Evolutionary conservation across 768 basidiomycete genomes (phyloP).

Genomic region (Psilocybe azurescens): DNA sequence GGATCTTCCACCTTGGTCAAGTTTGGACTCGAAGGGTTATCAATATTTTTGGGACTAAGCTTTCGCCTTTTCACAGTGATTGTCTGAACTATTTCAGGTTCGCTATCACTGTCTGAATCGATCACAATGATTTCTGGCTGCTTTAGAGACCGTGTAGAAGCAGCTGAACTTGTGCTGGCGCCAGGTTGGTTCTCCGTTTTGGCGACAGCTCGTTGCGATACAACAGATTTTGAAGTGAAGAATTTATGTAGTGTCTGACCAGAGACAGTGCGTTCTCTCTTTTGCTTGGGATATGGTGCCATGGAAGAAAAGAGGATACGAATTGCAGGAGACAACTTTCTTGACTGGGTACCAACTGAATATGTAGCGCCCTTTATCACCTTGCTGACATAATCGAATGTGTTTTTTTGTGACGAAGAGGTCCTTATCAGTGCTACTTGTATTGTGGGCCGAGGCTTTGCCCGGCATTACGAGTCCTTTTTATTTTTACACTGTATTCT

Average conservation of each 20-base stretch:
- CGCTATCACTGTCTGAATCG: conserved; percentile 64
- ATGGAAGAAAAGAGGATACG: conserved; percentile 25
- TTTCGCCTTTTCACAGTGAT: conserved; percentile 25
- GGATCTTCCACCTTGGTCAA: background rate
- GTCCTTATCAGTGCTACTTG: too few relatives aligned
- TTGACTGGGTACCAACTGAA: too few relatives aligned
- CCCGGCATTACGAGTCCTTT: too few relatives aligned
- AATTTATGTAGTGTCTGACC: conserved; percentile 51
- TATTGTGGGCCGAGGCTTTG: too few relatives aligned
- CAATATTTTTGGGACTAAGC: conserved; percentile 19
- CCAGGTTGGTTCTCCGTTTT: background rate
- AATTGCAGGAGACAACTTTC: too few relatives aligned
- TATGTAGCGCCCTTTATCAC: too few relatives aligned
- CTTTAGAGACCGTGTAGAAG: conserved; percentile 1
- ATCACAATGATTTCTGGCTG: conserved; percentile 59
- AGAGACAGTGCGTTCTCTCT: conserved; percentile 36
- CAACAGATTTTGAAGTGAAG: conserved; percentile 36
- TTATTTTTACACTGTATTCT: too few relatives aligned
- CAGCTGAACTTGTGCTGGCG: conserved; percentile 7
- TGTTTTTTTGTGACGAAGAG: too few relatives aligned
- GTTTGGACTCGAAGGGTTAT: conserved; percentile 9
- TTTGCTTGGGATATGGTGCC: conserved; percentile 35
- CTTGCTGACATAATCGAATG: too few relatives aligned
- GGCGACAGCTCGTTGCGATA: background rate
- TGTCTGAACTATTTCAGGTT: conserved; percentile 38